Evolutionary conservation across 106 monocot species (phyloP), one percentile per base, ranked within the genome.

Genomic region (Allium fistulosum): DNA sequence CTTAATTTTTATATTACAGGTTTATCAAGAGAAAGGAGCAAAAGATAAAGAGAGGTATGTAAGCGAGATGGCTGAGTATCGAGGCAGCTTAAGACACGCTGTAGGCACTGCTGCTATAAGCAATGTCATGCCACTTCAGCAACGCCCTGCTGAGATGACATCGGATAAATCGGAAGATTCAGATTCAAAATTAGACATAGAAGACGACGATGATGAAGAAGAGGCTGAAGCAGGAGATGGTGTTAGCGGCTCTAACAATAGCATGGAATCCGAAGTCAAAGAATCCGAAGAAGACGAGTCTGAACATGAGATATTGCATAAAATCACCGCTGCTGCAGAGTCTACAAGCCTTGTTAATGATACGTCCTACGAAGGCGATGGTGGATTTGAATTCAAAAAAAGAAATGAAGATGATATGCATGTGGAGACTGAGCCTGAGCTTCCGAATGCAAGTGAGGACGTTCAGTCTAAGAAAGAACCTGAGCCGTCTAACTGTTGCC

Each of bases 21-120:
- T 99, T 56, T 99, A 99, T 59, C 99, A 92, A 77, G 90, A 93
- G 67, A 93, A 70, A 65, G 99, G 99, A 22, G 18, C 83, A 56
- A 78, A 83, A 72, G 99, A 99, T 53, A 92, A 93, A 77, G 81
- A 90, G 71, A 87, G 99, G 69, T 99, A 99, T 72, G 58, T 61
- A 71, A 93, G 70, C 37, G 92, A 99, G 68, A 76, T 99, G 87
- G 83, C 68, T 10, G 71, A 74, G 7, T 97, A 92, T 77, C 81
- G 63, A 57, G 86, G 88, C 78, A 85, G 66, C 49, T 68, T 68
- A 37, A 87, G 73, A 45, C 37, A 37, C 37, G 5, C 37, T 4
- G 37, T 2, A 37, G 59, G 58, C 17, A 78, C 78, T 48, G 75
- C 62, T 17, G 49, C 71, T 18, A 71, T 92, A 53, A 80, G 80